Evolutionary conservation across 352 stramenopile genomes (phyloP), one percentile per base, ranked within the genome.

Genomic region (Phytophthora melonis): DNA sequence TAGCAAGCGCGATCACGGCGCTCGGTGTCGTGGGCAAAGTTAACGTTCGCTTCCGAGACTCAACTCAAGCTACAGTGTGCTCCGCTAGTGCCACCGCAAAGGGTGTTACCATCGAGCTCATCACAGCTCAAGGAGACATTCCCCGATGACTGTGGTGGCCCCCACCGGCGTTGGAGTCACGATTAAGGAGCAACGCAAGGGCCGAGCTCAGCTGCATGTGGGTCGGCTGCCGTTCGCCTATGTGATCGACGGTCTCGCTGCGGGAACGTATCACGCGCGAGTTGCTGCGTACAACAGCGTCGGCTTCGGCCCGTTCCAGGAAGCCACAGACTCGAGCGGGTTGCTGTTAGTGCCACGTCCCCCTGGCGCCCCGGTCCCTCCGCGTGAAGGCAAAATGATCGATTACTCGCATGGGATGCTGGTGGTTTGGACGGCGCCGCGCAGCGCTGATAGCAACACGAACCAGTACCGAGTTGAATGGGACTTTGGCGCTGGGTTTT

Each of bases 221-320:
- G 84, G 82, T 1, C 75, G 84, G 5, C 91, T 97, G 57, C 84
- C 84, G 11, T 97, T 97, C 64, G 93, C 90, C 27, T 88, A 94
- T 50, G 79, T 97, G 23, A 84, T 98, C 39, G 82, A 72, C 5
- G 90, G 90, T 1, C 82, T 99, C 7, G 68, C 83, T 19, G 80
- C 88, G 4, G 84, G 90, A n/a, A 72, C 70, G 5, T 99, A 99
- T 69, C 94, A 87, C 36, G 91, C 90, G 3, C 93, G 96, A 21
- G 87, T 99, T 9, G 92, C 94, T 9, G 95, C 97, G 18, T 98
- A 99, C 84, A 99, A 98, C 77, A 94, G 84, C 27, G 75, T 98
- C 14, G 97, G 97, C 16, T 99, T 97, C 64, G 95, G 97, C 0
- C 50, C 80, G 0, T 97, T 95, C 58, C 75, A 73, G 3, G 79